Base-by-base conservation (phyloP, 2,329 filamentous ascomycete species). In the Apiospora aurea region DNA sequence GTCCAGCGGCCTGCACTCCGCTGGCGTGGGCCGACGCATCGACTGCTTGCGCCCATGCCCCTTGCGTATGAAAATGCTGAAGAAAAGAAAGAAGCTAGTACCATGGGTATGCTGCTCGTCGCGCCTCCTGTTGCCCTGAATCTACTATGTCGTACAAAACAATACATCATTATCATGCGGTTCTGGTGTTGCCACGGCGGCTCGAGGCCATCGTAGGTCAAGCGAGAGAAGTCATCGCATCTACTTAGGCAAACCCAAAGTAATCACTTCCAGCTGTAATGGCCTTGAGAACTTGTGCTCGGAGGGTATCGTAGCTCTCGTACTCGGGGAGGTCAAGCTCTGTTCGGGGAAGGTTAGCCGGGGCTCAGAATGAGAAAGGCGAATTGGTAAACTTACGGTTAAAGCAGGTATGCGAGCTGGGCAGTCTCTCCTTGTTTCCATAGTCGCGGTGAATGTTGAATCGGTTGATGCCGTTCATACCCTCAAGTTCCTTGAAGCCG, bases 381-480 rank as follows among this genome's bases (percentile, higher is more conserved):
- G 18, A 7, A 7, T 14, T 21, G 21, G 29, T 13, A 41, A 13
- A 93, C 94, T 93, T 90, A 97, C 95, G 96, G 82, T 99, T 99
- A 86, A 99, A 99, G 87, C 96, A 99, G 75, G 96, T 99, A 83
- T 99, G 97, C 78, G 95, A 97, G 78, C 94, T 97, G 71, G 96
- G 96, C 75, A 99, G 88, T 76, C 96, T 93, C 80, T 98, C 94
- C 84, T 98, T 98, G 86, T 93, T 96, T 78, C 96, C 95, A 83
- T 97, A 98, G 83, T 98, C 96, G 75, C 96, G 94, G 81, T 99
- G 96, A 75, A 99, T 98, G 82, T 98, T 99, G 91, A 99, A 99
- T 75, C 94, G 92, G 83, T 93, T 97, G 82, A 98, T 92, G 51
- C 96, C 96, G 80, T 99, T 98, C 96, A 99, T 99, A 76, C 96